Evolutionary conservation across 73 alveolate species (phyloP).

Genomic region (Blepharisma japonicum): DNA sequence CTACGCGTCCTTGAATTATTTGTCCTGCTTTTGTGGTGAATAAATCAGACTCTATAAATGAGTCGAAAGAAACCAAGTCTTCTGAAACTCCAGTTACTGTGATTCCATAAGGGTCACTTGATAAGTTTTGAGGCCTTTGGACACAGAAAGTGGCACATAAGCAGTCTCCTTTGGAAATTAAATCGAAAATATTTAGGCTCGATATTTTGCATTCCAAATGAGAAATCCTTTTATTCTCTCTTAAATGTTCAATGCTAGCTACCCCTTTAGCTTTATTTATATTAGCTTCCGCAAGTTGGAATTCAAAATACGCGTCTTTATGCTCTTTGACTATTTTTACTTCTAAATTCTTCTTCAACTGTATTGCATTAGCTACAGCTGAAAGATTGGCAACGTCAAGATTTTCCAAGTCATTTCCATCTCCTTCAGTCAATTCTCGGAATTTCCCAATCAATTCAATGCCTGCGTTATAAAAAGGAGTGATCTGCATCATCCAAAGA

Average conservation of each 20-base stretch:
- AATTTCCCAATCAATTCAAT: no score
- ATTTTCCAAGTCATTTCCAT: no score
- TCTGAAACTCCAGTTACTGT: not conserved
- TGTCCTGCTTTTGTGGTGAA: constrained; percentile 27
- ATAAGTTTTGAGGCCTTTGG: constrained; percentile 14
- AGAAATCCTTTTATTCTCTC: not conserved
- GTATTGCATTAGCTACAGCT: not conserved
- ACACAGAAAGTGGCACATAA: constrained; percentile 1
- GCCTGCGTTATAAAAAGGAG: no score
- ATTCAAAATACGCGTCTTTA: not conserved
- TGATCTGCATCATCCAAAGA: no score
- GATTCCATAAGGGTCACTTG: not conserved
- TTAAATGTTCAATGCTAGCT: not conserved
- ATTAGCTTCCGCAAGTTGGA: not conserved
- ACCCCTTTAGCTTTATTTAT: not conserved
- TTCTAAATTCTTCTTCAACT: not conserved
- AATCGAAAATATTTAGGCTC: not conserved
- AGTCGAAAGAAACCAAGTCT: not conserved
- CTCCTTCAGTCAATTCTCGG: no score
- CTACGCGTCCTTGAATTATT: not conserved
- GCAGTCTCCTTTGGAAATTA: constrained; percentile 19
- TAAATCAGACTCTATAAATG: not conserved
- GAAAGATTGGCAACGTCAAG: no score
- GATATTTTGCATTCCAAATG: not conserved
- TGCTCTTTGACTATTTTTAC: not conserved